These are phyloP conservation scores for Trichopus zeylanicus DNA, from an alignment of 116 monocot genomes.

Conservation along the genomic window DNA sequence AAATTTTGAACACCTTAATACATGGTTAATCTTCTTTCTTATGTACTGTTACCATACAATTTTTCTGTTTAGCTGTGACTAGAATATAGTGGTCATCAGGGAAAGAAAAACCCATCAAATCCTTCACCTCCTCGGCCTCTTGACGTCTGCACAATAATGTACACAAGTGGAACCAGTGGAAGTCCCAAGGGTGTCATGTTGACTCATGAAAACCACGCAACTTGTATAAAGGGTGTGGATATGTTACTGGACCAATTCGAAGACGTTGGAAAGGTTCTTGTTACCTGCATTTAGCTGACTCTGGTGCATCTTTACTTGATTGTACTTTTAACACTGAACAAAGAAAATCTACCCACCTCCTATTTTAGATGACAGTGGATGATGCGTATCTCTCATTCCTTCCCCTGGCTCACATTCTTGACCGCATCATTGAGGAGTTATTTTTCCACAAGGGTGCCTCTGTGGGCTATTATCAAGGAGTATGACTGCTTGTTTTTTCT, in stretches of 20 bases:
- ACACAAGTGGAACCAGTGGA: conserved; percentile 95
- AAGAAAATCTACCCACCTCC: too few relatives aligned
- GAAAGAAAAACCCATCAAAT: conserved; percentile 48
- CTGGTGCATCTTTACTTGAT: too few relatives aligned
- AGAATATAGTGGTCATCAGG: conserved; percentile 33
- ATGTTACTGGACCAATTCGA: conserved; percentile 74
- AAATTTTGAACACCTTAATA: too few relatives aligned
- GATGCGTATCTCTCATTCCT: conserved; percentile 95
- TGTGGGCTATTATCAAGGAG: conserved; percentile 92
- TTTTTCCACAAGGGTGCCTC: conserved; percentile 92
- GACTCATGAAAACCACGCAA: conserved; percentile 70
- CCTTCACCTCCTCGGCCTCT: conserved; percentile 44
- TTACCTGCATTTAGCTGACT: too few relatives aligned
- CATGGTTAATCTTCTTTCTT: too few relatives aligned
- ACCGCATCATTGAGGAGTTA: conserved; percentile 84
- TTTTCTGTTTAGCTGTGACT: too few relatives aligned
- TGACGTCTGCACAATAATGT: conserved; percentile 93
- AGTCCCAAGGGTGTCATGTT: conserved; percentile 78
- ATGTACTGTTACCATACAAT: too few relatives aligned
- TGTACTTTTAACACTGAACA: too few relatives aligned
- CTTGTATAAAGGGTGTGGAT: conserved; percentile 55
- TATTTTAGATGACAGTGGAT: conserved; percentile 63
- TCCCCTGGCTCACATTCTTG: conserved; percentile 92
- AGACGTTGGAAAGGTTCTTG: conserved; percentile 48
- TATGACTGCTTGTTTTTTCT: conserved; percentile 11